Evolutionary conservation across 2,329 filamentous ascomycete species (phyloP).

Genomic region (Epichloe amarillans): DNA sequence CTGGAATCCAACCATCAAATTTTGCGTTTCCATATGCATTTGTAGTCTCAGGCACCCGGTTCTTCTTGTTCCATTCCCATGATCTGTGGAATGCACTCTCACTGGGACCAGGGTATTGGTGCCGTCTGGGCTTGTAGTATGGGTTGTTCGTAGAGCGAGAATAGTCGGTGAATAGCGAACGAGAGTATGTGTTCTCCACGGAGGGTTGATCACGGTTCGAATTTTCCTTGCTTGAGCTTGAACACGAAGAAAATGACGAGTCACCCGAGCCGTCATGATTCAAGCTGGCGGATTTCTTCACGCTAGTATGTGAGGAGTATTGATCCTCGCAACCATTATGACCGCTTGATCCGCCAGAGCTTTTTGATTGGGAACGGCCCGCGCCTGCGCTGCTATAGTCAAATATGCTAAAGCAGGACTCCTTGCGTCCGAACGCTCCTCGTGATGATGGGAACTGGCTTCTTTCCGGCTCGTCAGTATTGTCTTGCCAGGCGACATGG

Average conservation of each 20-base stretch:
- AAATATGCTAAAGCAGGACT: neutral
- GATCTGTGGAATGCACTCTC: neutral
- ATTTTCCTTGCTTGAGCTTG: neutral
- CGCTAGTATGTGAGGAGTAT: neutral
- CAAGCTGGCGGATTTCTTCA: neutral
- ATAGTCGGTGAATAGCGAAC: slow-evolving; percentile 10
- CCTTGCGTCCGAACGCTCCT: slow-evolving; percentile 2
- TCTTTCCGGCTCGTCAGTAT: neutral
- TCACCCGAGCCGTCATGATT: neutral
- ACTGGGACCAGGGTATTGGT: slow-evolving; percentile 6
- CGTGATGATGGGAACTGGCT: neutral
- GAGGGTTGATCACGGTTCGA: neutral
- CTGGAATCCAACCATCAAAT: slow-evolving; percentile 12
- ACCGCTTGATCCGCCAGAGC: neutral
- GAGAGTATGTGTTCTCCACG: neutral
- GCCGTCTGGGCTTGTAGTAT: slow-evolving; percentile 19
- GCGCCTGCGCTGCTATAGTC: neutral
- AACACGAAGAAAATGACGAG: slow-evolving; percentile 1
- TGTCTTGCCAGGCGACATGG: neutral
- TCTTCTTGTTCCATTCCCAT: slow-evolving; percentile 1
- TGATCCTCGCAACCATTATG: neutral
- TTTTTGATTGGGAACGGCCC: neutral
- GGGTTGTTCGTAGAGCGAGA: slow-evolving; percentile 19
- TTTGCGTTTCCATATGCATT: neutral
- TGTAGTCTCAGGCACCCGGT: neutral